Conservation (phyloP, 495 filamentous ascomycete genomes). For the Penicillium riverlandense region DNA sequence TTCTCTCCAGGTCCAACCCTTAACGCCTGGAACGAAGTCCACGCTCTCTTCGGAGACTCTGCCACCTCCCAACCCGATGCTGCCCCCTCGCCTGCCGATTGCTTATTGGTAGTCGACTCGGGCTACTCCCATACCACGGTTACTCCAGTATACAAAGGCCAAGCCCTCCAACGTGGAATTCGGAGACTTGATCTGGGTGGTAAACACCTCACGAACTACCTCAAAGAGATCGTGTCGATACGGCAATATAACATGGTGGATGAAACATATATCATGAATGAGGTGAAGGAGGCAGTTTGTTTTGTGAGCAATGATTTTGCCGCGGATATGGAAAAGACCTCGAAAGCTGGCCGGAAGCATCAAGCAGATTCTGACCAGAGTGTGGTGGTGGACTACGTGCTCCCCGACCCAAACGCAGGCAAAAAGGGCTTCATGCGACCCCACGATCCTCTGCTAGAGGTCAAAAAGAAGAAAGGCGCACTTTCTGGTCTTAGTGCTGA, state of each 20-base stretch:
- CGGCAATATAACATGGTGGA: conserved; percentile 92
- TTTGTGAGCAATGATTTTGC: conserved; percentile 76
- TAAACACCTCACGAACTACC: conserved; percentile 88
- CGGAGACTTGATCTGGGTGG: conserved; percentile 88
- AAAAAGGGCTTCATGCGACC: conserved; percentile 67
- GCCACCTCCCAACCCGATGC: conserved; percentile 17
- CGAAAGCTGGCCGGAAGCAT: conserved; percentile 66
- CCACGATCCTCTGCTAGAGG: conserved; percentile 60
- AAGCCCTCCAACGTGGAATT: conserved; percentile 71
- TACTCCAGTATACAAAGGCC: conserved; percentile 74
- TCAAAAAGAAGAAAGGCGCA: conserved; percentile 51
- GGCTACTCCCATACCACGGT: conserved; percentile 94
- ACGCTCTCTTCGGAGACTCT: conserved; percentile 50
- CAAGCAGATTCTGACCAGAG: conserved; percentile 43
- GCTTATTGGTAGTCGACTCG: conserved; percentile 79
- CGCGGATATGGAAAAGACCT: conserved; percentile 69
- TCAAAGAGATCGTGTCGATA: conserved; percentile 83
- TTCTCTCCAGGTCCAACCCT: conserved; percentile 51
- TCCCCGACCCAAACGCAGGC: conserved; percentile 80
- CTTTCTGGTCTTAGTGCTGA: conserved; percentile 44
- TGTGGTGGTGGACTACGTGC: conserved; percentile 86
- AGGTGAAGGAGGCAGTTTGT: conserved; percentile 88
- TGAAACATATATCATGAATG: conserved; percentile 85
- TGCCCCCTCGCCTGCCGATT: conserved; percentile 59
- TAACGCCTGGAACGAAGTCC: conserved; percentile 79